Evolutionary conservation across 176 grass and related monocot species (phyloP).

Genomic region (Metroxylon sagu): DNA sequence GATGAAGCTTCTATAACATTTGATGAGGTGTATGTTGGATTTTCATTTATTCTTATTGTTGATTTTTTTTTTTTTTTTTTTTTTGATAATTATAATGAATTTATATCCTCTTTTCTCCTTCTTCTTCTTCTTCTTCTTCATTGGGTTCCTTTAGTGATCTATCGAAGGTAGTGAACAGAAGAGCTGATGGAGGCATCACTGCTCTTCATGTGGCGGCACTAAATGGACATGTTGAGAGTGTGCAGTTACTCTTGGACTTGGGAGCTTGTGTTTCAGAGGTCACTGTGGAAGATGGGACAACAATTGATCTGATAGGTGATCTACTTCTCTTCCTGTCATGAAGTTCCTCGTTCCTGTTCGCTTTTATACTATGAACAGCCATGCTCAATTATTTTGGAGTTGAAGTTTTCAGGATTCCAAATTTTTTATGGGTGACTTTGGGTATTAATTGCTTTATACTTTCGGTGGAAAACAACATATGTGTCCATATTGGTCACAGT

Average conservation of each 20-base stretch:
- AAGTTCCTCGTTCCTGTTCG: no score
- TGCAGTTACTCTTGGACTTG: constrained; percentile 80
- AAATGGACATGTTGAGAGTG: constrained; percentile 73
- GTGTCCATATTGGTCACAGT: no score
- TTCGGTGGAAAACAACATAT: no score
- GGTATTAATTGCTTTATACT: no score
- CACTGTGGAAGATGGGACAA: constrained; percentile 90
- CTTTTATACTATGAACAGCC: no score
- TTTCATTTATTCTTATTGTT: constrained; percentile 28
- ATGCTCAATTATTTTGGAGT: no score
- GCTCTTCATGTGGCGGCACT: constrained; percentile 86
- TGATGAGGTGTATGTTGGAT: constrained; percentile 65
- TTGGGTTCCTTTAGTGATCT: constrained; percentile 30
- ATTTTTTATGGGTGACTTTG: no score
- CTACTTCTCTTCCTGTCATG: no score
- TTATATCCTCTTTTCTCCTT: constrained; percentile 16
- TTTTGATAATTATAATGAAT: constrained; percentile 26
- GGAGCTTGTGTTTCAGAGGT: constrained; percentile 76
- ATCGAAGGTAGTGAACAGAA: constrained; percentile 53
- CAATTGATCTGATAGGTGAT: constrained; percentile 89
- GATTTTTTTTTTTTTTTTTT: no score
- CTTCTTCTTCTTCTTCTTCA: constrained; percentile 15
- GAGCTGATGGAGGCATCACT: constrained; percentile 83
- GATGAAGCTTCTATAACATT: constrained; percentile 41
- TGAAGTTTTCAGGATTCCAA: no score